phyloP scores from a whole-genome alignment of 768 basidiomycete species.

The Lentinula lateritia region DNA sequence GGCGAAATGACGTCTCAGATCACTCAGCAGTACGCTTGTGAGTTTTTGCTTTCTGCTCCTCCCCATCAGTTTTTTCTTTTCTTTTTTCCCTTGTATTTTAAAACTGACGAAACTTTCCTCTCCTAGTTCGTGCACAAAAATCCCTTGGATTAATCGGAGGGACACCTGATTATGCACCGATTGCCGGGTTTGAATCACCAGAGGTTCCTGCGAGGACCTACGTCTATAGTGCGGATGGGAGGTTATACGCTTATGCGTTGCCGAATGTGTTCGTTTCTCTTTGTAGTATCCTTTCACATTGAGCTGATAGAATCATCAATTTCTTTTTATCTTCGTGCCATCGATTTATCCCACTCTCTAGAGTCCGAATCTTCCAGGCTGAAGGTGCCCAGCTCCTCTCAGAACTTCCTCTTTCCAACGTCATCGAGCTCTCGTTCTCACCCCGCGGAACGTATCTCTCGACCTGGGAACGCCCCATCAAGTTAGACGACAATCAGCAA shows the following conservation, averaged over 20 bases:
- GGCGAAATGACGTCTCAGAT: constrained; percentile 65
- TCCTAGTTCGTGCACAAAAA: constrained; percentile 90
- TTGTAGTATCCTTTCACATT: constrained; percentile 13
- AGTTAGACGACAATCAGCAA: constrained; percentile 84
- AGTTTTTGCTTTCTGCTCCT: constrained; percentile 18
- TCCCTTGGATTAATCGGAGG: constrained; percentile 80
- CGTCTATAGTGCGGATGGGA: constrained; percentile 82
- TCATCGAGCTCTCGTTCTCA: constrained; percentile 86
- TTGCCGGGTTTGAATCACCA: constrained; percentile 60
- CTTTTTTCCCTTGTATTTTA: not conserved
- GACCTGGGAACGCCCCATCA: constrained; percentile 92
- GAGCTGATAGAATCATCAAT: not conserved
- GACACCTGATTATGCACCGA: constrained; percentile 64
- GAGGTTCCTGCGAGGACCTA: constrained; percentile 71
- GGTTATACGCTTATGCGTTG: constrained; percentile 81
- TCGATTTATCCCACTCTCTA: constrained; percentile 19
- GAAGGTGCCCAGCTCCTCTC: constrained; percentile 67
- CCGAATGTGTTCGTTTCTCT: constrained; percentile 55
- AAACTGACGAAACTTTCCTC: constrained; percentile 11
- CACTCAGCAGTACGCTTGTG: constrained; percentile 83
- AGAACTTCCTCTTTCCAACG: constrained; percentile 68
- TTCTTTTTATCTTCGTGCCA: not conserved
- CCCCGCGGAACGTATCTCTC: constrained; percentile 91
- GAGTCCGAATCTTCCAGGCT: constrained; percentile 74
- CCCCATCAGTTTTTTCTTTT: constrained; percentile 10